Evolutionary conservation across 176 grass and related monocot genomes (phyloP).

Genomic region (Carex scoparia): DNA sequence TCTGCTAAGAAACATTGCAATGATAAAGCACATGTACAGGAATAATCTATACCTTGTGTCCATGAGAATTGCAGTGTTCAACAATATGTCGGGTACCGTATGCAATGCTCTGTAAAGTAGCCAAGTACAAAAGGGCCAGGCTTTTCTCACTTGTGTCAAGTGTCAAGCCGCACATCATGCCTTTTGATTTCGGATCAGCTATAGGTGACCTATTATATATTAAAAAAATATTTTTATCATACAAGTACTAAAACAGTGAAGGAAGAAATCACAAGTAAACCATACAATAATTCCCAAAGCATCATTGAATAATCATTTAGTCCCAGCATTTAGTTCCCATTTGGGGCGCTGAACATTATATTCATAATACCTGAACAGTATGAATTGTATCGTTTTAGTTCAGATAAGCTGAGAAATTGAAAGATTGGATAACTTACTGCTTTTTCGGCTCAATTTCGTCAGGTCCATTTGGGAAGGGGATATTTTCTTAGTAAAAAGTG

Average conservation of each 20-base stretch:
- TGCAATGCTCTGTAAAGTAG: conserved; percentile 87
- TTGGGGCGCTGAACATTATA: not conserved
- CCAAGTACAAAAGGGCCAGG: conserved; percentile 79
- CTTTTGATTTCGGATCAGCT: conserved; percentile 94
- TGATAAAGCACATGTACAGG: not conserved
- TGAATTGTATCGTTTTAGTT: not conserved
- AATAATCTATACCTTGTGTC: conserved; percentile 64
- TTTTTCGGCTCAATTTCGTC: too few species aligned
- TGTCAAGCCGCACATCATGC: conserved; percentile 78
- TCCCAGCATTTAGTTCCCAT: not conserved
- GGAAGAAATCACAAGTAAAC: not conserved
- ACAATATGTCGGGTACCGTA: conserved; percentile 91
- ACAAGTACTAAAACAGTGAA: not conserved
- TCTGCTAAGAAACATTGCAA: not conserved
- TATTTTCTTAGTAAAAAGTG: not conserved
- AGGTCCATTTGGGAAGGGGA: not conserved
- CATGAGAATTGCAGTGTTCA: conserved; percentile 86
- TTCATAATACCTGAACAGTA: not conserved
- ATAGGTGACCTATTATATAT: conserved; percentile 59
- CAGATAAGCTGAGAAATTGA: not conserved
- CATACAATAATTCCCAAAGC: not conserved
- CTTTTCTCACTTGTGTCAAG: conserved; percentile 81
- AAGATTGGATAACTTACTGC: too few species aligned
- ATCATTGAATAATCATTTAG: not conserved
- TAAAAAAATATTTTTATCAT: not conserved